phyloP scores from a whole-genome alignment of 768 basidiomycete genomes.

The Zangia roseola region DNA sequence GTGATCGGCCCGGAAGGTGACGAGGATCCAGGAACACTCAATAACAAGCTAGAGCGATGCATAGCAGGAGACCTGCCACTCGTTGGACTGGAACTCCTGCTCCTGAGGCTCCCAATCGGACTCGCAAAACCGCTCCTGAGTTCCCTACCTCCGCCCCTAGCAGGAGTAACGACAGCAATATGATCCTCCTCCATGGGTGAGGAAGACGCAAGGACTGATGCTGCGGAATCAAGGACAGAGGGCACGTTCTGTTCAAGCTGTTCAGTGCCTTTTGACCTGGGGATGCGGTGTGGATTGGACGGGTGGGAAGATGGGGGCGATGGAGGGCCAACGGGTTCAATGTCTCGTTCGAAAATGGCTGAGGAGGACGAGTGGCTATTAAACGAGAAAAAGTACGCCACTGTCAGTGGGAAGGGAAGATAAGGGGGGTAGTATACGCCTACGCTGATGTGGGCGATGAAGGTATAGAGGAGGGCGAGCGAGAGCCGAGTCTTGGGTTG shows the following conservation, averaged over 20 bases:
- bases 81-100: slow-evolving; percentile 64
- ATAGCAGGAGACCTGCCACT: slow-evolving; percentile 35
- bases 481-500: slow-evolving; percentile 51
- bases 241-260: slow-evolving; percentile 79
- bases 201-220: slow-evolving; percentile 58
- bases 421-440: slow-evolving; percentile 26
- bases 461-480: slow-evolving; percentile 72
- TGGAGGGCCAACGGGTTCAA: slow-evolving; percentile 54
- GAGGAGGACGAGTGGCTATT: slow-evolving; percentile 70
- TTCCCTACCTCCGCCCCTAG: slow-evolving; percentile 33
- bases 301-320: slow-evolving; percentile 41
- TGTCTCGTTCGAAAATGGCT: slow-evolving; percentile 90
- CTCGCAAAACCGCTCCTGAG: slow-evolving; percentile 58
- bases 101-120: slow-evolving; percentile 62
- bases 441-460: slow-evolving; percentile 80
- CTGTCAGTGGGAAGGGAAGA: slow-evolving; percentile 7
- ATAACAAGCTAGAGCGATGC: slow-evolving; percentile 43
- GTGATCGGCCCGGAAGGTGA: slow-evolving; percentile 19
- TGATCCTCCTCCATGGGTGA: slow-evolving; percentile 50
- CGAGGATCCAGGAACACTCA: slow-evolving; percentile 45
- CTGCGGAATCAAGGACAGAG: slow-evolving; percentile 82
- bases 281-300: slow-evolving; percentile 68
- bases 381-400: not conserved
- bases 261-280: slow-evolving; percentile 70
- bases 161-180: slow-evolving; percentile 63